Conservation (phyloP, 129 eudicot species). For the Heracleum sosnowskyi region DNA sequence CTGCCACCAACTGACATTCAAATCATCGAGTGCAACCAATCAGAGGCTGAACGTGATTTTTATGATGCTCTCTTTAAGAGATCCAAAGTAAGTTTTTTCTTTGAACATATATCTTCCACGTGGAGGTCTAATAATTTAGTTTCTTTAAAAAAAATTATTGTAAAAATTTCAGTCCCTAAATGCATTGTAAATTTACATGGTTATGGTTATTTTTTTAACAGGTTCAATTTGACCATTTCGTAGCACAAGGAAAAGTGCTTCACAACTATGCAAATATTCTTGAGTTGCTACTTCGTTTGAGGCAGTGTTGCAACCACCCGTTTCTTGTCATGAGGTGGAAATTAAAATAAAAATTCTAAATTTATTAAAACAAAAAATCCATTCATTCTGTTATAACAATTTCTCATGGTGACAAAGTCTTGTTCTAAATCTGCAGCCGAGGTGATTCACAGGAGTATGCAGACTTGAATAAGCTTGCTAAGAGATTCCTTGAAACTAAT, state of each 20-base stretch:
- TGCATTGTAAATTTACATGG: not conserved
- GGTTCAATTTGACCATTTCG: slow-evolving; percentile 86
- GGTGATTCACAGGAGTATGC: slow-evolving; percentile 10
- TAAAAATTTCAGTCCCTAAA: not conserved
- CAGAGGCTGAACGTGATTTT: slow-evolving; percentile 79
- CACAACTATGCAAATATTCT: slow-evolving; percentile 86
- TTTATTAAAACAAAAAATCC: too few relatives aligned
- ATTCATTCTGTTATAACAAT: not conserved
- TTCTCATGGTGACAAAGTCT: not conserved
- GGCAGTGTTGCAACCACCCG: slow-evolving; percentile 94
- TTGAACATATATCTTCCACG: not conserved
- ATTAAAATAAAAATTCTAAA: not conserved
- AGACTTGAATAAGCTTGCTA: slow-evolving; percentile 8
- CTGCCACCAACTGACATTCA: slow-evolving; percentile 84
- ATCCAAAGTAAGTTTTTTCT: slow-evolving; percentile 51
- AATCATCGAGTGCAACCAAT: slow-evolving; percentile 67
- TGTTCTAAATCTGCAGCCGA: slow-evolving; percentile 2
- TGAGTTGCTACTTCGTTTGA: slow-evolving; percentile 70
- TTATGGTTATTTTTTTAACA: slow-evolving; percentile 18
- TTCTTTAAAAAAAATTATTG: too few relatives aligned
- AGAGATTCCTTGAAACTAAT: slow-evolving; percentile 9
- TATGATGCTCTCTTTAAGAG: slow-evolving; percentile 78
- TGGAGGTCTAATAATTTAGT: not conserved
- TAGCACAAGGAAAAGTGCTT: slow-evolving; percentile 92
- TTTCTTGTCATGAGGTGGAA: slow-evolving; percentile 77